Percentiles rank a stretch among this genome's conserved stretches.
These are phyloP conservation scores for Pyrrhoderma lamaoense DNA, from an alignment of 1,284 basidiomycete genomes.

Conservation along the genomic window DNA sequence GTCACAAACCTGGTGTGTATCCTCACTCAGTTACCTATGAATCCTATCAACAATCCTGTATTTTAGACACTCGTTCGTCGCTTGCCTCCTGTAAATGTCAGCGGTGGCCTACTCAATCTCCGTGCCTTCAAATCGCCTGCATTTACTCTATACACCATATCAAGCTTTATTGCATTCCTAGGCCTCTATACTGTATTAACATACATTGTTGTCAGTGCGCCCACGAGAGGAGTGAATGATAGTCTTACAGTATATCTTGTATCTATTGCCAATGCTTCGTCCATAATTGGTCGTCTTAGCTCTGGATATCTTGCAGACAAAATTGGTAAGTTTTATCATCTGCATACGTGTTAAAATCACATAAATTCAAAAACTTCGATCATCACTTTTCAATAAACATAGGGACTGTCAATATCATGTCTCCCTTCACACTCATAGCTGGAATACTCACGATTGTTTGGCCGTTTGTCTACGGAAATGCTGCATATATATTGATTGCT, in stretches of 20 bases:
- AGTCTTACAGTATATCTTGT: constrained; percentile 44
- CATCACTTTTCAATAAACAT: background rate
- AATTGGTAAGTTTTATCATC: constrained; percentile 28
- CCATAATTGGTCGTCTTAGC: constrained; percentile 34
- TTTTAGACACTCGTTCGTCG: constrained; percentile 22
- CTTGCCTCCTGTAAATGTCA: constrained; percentile 23
- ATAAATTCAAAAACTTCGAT: background rate
- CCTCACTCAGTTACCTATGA: background rate
- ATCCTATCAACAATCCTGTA: background rate
- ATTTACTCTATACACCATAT: constrained; percentile 22
- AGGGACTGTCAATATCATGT: constrained; percentile 24
- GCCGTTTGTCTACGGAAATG: constrained; percentile 24
- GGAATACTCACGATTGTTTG: constrained; percentile 26
- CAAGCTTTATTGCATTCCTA: constrained; percentile 23
- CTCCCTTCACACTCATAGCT: constrained; percentile 26
- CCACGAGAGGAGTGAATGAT: constrained; percentile 31
- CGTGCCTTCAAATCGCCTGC: constrained; percentile 22
- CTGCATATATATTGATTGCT: constrained; percentile 22
- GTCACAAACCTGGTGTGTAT: constrained; percentile 22
- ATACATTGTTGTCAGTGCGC: constrained; percentile 40
- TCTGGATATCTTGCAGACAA: constrained; percentile 36
- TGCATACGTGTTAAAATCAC: background rate
- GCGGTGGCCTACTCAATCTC: constrained; percentile 25
- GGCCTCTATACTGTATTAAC: constrained; percentile 36
- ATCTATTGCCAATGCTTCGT: constrained; percentile 41